These are phyloP conservation scores for Alternaria atra DNA, from an alignment of 2,329 filamentous ascomycete genomes.

Conservation along the genomic window DNA sequence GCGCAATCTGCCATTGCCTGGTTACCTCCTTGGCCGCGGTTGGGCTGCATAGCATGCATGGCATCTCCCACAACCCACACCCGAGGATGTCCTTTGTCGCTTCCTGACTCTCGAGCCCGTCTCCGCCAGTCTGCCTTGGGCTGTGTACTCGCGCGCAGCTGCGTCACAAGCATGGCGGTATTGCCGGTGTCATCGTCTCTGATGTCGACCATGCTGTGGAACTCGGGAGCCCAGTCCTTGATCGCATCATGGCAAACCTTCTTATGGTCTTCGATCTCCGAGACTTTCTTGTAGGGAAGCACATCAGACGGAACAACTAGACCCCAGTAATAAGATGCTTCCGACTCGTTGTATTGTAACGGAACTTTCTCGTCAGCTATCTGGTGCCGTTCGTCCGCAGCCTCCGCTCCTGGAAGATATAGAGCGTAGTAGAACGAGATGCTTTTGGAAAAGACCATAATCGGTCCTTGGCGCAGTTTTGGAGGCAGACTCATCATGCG, in stretches of 20 bases:
- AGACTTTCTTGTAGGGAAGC: background rate
- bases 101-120: background rate
- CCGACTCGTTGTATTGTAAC: background rate
- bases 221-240: constrained; percentile 6
- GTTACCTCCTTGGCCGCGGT: constrained; percentile 8
- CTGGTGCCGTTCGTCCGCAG: background rate
- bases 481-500: background rate
- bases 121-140: background rate
- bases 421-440: background rate
- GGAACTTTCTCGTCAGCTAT: background rate
- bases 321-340: background rate
- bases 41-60: constrained; percentile 6
- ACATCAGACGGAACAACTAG: background rate
- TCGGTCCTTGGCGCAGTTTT: background rate
- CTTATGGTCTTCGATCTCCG: background rate
- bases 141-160: background rate
- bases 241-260: background rate
- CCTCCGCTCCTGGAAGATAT: background rate
- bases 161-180: background rate
- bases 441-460: background rate
- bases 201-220: background rate
- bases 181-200: background rate
- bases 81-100: background rate
- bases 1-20: background rate
- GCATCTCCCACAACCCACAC: constrained; percentile 6